These are phyloP conservation scores for Epichloe aotearoae DNA, from an alignment of 2,329 filamentous ascomycete species.

Conservation along the genomic window DNA sequence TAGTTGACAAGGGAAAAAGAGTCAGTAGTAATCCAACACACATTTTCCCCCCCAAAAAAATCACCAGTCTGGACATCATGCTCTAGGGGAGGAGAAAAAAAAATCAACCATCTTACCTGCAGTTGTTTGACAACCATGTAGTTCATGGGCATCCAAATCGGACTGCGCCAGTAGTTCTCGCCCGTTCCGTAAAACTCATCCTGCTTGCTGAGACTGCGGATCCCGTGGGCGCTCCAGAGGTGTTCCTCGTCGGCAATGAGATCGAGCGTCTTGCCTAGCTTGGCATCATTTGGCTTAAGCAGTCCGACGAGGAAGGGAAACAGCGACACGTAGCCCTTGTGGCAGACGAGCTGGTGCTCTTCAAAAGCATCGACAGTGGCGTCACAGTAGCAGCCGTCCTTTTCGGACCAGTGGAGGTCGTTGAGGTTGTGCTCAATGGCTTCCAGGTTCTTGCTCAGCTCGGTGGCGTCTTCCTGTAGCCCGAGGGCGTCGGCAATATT, in stretches of 20 bases:
- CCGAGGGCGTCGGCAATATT: conserved; percentile 68
- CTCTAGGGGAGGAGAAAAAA: no score
- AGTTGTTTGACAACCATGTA: conserved; percentile 74
- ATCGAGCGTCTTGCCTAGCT: conserved; percentile 61
- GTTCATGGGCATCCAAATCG: conserved; percentile 94
- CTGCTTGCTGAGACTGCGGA: conserved; percentile 75
- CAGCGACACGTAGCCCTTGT: conserved; percentile 90
- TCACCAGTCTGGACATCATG: no score
- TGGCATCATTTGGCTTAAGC: conserved; percentile 57
- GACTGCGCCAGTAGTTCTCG: conserved; percentile 95
- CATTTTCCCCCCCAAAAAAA: not conserved
- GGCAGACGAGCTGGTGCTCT: conserved; percentile 78
- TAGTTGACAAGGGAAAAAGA: conserved; percentile 5
- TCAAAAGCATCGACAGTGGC: conserved; percentile 92
- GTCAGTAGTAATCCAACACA: not conserved
- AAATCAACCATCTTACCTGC: conserved; percentile 51
- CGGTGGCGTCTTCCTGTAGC: conserved; percentile 59
- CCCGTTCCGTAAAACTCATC: conserved; percentile 75
- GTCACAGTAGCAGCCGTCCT: conserved; percentile 78
- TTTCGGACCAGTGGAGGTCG: conserved; percentile 83
- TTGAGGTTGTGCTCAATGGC: conserved; percentile 79
- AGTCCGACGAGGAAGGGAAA: conserved; percentile 86
- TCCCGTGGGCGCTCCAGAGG: conserved; percentile 81
- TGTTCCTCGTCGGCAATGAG: conserved; percentile 70
- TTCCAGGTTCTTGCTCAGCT: conserved; percentile 57